Base-by-base conservation (phyloP, 73 alveolate species). In the Paramecium bursaria region DNA sequence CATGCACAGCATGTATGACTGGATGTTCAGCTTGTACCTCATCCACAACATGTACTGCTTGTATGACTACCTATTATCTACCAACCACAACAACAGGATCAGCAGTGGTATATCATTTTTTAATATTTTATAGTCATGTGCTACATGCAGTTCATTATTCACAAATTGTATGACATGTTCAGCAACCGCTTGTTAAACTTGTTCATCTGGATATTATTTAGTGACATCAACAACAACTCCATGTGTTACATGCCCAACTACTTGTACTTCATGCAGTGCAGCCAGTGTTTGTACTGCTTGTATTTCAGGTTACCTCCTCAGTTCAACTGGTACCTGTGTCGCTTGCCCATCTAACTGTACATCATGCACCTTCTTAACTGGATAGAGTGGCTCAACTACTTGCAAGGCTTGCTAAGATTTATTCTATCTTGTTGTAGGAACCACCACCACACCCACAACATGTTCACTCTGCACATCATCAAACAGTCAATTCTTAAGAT, bases 181-280 rank as follows among this genome's bases (percentile, higher is more conserved):
- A 57, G 49, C 76, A 57, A 57, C 76, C 5, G 17, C 76, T 2
- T 57, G 76, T 29, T 23, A 57, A 27, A n/a, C 6, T 3, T 57
- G 27, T n/a, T 19, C 76, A 25, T 27, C 26, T 0, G 76, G 76
- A 0, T 57, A 50, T 21, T 23, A 27, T 27, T 3, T 19, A 57
- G 17, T 57, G 76, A 57, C 76, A 57, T 23, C 47, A 0, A 30
- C 51, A 1, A n/a, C 33, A 4, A 57, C 48, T n/a, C 21, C 31
- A 57, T 57, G 17, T 57, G 76, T 57, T n/a, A 30, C 26, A 27
- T 30, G 29, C 14, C 76, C 76, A 29, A 57, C 27, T 5, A 57
- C 76, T 57, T 57, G 76, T 10, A 57, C 76, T 27, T 30, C 76
- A 27, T 57, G 76, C 33, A 50, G 76, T 11, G 33, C 76, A 29